Percentiles rank a stretch among this genome's conserved stretches.
phyloP scores from a whole-genome alignment of 116 monocot genomes.

The Trichopus zeylanicus region DNA sequence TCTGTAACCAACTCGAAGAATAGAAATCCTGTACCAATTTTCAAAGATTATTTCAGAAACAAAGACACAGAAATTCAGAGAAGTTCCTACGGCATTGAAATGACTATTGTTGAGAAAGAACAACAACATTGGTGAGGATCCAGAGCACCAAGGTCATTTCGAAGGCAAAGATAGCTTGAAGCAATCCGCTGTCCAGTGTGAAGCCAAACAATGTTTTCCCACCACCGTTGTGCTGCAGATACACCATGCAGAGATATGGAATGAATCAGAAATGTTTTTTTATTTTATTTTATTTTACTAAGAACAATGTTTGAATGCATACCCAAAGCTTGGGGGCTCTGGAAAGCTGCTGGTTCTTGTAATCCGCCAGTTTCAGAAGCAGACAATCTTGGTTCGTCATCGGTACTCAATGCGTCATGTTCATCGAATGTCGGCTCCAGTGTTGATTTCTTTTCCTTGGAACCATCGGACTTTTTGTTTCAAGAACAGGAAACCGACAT shows the following conservation, averaged over 20 bases:
- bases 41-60: too few relatives aligned
- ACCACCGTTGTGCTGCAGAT: constrained; percentile 66
- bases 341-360: neutral
- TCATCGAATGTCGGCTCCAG: neutral
- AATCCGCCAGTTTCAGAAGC: neutral
- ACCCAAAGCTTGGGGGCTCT: neutral
- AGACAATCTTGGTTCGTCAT: neutral
- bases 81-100: too few relatives aligned
- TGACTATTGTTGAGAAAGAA: too few relatives aligned
- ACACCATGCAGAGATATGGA: constrained; percentile 17
- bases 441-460: neutral
- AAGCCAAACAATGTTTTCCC: constrained; percentile 87
- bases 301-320: neutral
- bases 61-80: too few relatives aligned
- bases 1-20: too few relatives aligned
- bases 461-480: neutral
- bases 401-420: too few relatives aligned
- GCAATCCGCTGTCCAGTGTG: constrained; percentile 61
- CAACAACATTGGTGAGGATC: constrained; percentile 60
- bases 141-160: constrained; percentile 76
- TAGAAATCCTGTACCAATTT: too few relatives aligned
- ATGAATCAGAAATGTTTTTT: neutral
- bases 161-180: constrained; percentile 75
- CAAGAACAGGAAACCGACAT: constrained; percentile 14
- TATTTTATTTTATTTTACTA: neutral